These are phyloP conservation scores for Colletotrichum simmondsii DNA, from an alignment of 2,329 filamentous ascomycete species.

Conservation along the genomic window DNA sequence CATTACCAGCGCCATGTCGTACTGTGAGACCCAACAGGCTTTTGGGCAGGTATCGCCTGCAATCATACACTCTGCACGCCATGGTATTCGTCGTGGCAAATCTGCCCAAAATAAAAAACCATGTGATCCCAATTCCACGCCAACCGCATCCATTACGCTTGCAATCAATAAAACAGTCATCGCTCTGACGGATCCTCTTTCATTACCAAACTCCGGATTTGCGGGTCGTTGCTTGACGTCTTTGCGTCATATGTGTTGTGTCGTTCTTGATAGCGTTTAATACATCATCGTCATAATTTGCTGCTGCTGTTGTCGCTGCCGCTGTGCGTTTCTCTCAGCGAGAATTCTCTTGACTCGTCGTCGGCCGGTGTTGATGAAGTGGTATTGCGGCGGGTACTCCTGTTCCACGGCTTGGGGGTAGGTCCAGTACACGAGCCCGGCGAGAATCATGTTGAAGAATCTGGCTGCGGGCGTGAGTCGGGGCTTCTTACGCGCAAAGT, in stretches of 20 bases:
- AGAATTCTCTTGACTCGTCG: conserved; percentile 30
- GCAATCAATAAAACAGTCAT: neutral
- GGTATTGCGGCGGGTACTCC: conserved; percentile 43
- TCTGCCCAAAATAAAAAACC: neutral
- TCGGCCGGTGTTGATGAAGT: conserved; percentile 30
- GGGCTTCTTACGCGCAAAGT: conserved; percentile 49
- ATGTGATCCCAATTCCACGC: neutral
- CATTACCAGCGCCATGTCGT: conserved; percentile 32
- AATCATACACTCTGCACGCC: conserved; percentile 5
- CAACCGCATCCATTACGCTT: neutral
- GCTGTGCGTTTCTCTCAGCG: conserved; percentile 27
- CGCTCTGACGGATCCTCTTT: neutral
- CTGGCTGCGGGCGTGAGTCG: conserved; percentile 5
- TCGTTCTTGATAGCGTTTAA: neutral
- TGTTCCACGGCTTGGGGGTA: conserved; percentile 54
- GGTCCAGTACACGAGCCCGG: conserved; percentile 52
- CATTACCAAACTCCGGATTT: neutral
- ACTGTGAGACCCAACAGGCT: conserved; percentile 31
- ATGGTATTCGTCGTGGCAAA: neutral
- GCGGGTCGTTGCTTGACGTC: neutral
- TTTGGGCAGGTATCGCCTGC: conserved; percentile 24
- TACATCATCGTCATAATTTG: conserved; percentile 28
- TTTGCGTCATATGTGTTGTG: neutral
- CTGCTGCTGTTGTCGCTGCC: conserved; percentile 26
- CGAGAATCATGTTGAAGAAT: conserved; percentile 40